Percentiles rank a stretch among this genome's conserved stretches.
Evolutionary conservation across 2,329 filamentous ascomycete species (phyloP).

Genomic region (Talaromyces sp.): DNA sequence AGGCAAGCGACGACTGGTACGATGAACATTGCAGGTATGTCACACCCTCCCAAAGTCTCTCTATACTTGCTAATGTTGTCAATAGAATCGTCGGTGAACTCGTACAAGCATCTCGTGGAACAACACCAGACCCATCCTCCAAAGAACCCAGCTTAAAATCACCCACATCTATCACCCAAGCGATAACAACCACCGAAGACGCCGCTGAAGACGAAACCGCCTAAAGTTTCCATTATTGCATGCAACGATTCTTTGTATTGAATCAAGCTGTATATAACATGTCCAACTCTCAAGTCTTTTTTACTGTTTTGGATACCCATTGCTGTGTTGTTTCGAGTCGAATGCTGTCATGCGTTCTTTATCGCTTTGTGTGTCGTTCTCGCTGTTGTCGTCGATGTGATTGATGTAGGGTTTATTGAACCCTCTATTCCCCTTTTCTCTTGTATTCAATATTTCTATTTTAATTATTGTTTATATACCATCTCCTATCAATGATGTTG

Average conservation of each 20-base stretch:
- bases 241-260: neutral
- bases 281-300: neutral
- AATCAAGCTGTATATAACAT: neutral
- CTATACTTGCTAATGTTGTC: constrained; percentile 6
- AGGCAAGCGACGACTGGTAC: constrained; percentile 44
- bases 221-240: neutral
- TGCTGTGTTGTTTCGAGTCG: neutral
- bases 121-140: constrained; percentile 31
- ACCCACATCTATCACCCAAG: constrained; percentile 11
- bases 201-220: constrained; percentile 1
- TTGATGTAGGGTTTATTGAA: neutral
- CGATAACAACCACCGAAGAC: neutral
- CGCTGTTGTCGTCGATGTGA: neutral
- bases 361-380: neutral
- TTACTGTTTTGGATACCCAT: neutral
- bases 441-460: neutral
- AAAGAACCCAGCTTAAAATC: constrained; percentile 28
- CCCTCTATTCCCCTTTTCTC: neutral
- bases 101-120: constrained; percentile 32
- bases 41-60: neutral
- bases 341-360: neutral
- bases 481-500: neutral
- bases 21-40: constrained; percentile 43
- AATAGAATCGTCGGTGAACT: constrained; percentile 40
- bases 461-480: constrained; percentile 1